phyloP scores from a whole-genome alignment of 331 rosid genomes.

The Prunus yedoensis region DNA sequence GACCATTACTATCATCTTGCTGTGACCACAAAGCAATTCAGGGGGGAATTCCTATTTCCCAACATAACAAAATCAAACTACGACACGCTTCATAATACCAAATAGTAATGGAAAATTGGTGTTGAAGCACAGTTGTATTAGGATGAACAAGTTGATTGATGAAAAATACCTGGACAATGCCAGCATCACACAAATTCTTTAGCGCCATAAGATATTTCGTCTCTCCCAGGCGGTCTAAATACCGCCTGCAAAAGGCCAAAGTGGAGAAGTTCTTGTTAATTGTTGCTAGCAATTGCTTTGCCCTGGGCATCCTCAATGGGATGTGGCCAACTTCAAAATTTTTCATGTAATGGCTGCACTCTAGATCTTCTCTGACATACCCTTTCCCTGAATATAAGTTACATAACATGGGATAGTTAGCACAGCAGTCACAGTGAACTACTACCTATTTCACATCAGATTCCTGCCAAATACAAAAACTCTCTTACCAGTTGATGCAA shows the following conservation, averaged over 20 bases:
- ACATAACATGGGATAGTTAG: conserved; percentile 18
- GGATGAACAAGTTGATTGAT: not conserved
- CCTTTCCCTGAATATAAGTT: conserved; percentile 71
- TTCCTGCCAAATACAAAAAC: conserved; percentile 23
- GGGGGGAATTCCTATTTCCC: not conserved
- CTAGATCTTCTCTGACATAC: conserved; percentile 92
- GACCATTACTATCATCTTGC: not conserved
- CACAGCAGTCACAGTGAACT: conserved; percentile 10
- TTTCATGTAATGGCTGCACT: conserved; percentile 99
- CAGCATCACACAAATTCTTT: conserved; percentile 83
- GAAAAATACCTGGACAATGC: conserved; percentile 80
- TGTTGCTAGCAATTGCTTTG: conserved; percentile 82
- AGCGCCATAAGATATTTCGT: conserved; percentile 96
- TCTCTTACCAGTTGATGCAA: conserved; percentile 82
- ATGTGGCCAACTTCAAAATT: conserved; percentile 85
- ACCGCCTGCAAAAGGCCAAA: conserved; percentile 91
- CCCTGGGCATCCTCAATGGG: conserved; percentile 93
- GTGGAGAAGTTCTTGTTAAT: conserved; percentile 94
- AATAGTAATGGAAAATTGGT: not conserved
- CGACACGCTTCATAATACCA: not conserved
- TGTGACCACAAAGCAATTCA: not conserved
- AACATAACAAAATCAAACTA: not conserved
- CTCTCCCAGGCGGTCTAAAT: conserved; percentile 93
- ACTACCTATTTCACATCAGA: conserved; percentile 11
- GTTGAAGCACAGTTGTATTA: not conserved